Conservation (phyloP, 139 green algal genomes). For the Chlamydomonas sphaeroides region DNA sequence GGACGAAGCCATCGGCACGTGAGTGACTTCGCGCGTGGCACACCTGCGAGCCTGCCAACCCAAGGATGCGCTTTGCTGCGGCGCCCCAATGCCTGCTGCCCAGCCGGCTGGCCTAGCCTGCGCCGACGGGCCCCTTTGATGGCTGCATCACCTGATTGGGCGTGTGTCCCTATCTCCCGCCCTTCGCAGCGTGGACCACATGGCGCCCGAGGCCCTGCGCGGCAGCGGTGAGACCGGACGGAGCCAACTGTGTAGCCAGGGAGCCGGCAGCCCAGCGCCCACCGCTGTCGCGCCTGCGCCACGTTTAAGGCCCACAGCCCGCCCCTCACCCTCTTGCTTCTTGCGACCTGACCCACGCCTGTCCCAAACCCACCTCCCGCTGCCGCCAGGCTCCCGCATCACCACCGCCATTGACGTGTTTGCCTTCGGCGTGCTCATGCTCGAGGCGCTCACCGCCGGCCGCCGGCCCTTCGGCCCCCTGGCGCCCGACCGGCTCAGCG, state of each 20-base stretch:
- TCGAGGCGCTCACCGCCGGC: constrained; percentile 8
- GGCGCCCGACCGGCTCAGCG: background rate
- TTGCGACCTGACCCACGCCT: background rate
- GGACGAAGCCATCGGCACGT: constrained; percentile 13
- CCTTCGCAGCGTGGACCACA: constrained; percentile 10
- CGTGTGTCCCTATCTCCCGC: background rate
- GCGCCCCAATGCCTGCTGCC: background rate
- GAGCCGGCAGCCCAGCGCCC: background rate
- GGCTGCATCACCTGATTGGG: background rate
- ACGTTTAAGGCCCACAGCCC: background rate
- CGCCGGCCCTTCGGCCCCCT: constrained; percentile 1
- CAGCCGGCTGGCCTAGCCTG: too few relatives aligned
- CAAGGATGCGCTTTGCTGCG: background rate
- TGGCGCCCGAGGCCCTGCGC: background rate
- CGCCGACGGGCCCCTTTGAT: background rate
- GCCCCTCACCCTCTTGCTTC: background rate
- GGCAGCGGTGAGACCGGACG: background rate
- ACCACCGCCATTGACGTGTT: constrained; percentile 16
- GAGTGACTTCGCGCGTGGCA: too few relatives aligned
- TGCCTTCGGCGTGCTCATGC: constrained; percentile 18
- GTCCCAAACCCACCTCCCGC: background rate
- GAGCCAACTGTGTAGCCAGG: background rate
- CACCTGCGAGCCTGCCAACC: too few relatives aligned
- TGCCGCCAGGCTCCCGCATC: background rate
- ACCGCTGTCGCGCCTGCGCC: background rate